A percentile compares a stretch with the other conserved stretches of the same genome.
These are phyloP conservation scores for Durio zibethinus DNA, from an alignment of 345 rosid genomes.

Conservation along the genomic window DNA sequence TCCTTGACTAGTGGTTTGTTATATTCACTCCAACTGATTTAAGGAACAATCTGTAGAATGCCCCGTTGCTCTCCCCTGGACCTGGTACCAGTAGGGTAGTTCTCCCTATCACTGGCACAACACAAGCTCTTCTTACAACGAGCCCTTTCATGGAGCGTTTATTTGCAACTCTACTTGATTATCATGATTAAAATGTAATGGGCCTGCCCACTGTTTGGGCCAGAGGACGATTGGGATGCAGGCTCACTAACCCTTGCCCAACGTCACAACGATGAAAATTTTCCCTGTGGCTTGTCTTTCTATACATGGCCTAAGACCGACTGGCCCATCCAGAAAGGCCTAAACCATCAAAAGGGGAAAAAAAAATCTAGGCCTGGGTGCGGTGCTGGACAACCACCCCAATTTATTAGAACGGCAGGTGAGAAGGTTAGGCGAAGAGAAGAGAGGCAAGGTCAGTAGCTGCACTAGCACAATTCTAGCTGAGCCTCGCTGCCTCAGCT, in stretches of 20 bases:
- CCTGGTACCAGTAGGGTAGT: background rate
- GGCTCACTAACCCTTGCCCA: background rate
- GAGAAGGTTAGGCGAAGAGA: conserved; percentile 10
- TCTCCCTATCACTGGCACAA: background rate
- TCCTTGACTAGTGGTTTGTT: background rate
- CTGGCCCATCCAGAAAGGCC: background rate
- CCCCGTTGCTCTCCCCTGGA: background rate
- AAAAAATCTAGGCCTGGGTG: background rate
- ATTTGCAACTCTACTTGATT: background rate
- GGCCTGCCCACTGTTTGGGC: background rate
- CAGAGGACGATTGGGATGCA: background rate
- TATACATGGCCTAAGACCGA: background rate
- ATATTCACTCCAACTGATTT: background rate
- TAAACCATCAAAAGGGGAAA: background rate
- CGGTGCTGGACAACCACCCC: background rate
- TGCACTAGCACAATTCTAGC: background rate
- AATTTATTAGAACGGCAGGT: background rate
- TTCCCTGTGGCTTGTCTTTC: background rate
- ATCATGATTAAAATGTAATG: too few relatives aligned
- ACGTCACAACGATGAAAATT: background rate
- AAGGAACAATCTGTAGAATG: background rate
- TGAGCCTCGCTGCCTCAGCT: background rate
- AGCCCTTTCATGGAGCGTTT: background rate
- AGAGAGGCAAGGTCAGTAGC: too few relatives aligned
- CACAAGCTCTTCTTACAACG: background rate